A percentile compares a stretch with the other conserved stretches of the same genome.
Evolutionary conservation across 1,284 basidiomycete genomes (phyloP).

Genomic region (Ustilago sp.): DNA sequence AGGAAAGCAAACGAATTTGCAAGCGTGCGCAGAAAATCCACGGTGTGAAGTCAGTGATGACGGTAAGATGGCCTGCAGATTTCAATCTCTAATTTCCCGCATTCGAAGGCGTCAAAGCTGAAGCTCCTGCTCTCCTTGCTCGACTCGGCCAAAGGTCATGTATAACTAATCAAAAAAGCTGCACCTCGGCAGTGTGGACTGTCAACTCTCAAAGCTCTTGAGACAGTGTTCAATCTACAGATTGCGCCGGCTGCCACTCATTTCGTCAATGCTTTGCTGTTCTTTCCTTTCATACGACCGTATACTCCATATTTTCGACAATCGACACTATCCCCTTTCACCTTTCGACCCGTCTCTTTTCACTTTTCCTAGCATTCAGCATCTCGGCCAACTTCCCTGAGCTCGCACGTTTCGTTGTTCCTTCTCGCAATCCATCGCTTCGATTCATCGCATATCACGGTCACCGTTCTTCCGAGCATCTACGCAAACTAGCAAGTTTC

Average conservation of each 20-base stretch:
- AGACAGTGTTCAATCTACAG: background rate
- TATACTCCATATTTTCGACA: background rate
- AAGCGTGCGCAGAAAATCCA: background rate
- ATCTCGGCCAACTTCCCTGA: background rate
- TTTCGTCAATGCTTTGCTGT: background rate
- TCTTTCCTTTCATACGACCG: slow-evolving; percentile 1
- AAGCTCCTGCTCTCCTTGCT: background rate
- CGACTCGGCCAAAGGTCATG: background rate
- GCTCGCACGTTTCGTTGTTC: slow-evolving; percentile 22
- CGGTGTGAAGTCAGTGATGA: slow-evolving; percentile 12
- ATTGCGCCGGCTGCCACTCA: background rate
- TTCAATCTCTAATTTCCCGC: slow-evolving; percentile 1
- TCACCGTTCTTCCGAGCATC: slow-evolving; percentile 16
- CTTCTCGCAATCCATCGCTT: slow-evolving; percentile 8
- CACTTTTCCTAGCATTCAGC: slow-evolving; percentile 2
- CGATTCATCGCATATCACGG: slow-evolving; percentile 16
- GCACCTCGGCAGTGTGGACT: slow-evolving; percentile 5
- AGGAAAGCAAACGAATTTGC: slow-evolving; percentile 18
- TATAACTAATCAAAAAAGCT: background rate
- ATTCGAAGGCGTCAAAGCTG: slow-evolving; percentile 5
- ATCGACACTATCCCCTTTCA: background rate
- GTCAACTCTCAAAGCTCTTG: background rate
- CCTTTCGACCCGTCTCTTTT: background rate
- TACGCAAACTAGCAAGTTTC: background rate
- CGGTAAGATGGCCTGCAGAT: background rate